Percentiles rank a stretch among this genome's conserved stretches.
Evolutionary conservation across 257 asterid species (phyloP).

Genomic region (Verbascum thapsus): DNA sequence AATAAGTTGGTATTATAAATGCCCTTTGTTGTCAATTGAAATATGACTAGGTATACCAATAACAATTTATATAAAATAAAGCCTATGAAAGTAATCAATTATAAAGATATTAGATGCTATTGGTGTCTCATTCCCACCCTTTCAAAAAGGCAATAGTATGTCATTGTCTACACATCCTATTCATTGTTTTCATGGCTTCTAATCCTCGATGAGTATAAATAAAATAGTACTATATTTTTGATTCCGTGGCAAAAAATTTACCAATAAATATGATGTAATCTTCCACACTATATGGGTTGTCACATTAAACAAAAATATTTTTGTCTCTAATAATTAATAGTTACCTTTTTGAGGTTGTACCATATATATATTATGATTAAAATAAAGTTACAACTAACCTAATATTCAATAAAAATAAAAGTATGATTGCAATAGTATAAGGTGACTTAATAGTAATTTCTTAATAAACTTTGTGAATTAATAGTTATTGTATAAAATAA

Average conservation of each 20-base stretch:
- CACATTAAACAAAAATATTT: conserved; percentile 28
- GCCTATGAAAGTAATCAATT: too few relatives aligned
- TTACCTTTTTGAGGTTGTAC: neutral
- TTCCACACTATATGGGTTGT: conserved; percentile 27
- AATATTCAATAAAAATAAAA: too few relatives aligned
- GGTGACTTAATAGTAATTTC: too few relatives aligned
- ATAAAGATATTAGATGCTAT: neutral
- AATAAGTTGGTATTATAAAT: too few relatives aligned
- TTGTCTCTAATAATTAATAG: conserved; percentile 7
- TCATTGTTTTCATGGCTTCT: conserved; percentile 22
- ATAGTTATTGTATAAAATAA: too few relatives aligned
- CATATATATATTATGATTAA: too few relatives aligned
- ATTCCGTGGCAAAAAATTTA: conserved; percentile 40
- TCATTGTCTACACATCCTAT: conserved; percentile 46
- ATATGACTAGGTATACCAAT: too few relatives aligned
- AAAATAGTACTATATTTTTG: conserved; percentile 1
- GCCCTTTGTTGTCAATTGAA: too few relatives aligned
- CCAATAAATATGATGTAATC: conserved; percentile 30
- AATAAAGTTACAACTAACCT: too few relatives aligned
- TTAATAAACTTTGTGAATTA: too few relatives aligned
- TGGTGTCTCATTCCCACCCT: neutral
- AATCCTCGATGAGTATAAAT: conserved; percentile 33
- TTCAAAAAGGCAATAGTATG: conserved; percentile 31
- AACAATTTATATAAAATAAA: too few relatives aligned
- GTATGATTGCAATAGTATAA: too few relatives aligned